Conservation (phyloP, 2,329 filamentous ascomycete genomes). For the Cadophora sp. region DNA sequence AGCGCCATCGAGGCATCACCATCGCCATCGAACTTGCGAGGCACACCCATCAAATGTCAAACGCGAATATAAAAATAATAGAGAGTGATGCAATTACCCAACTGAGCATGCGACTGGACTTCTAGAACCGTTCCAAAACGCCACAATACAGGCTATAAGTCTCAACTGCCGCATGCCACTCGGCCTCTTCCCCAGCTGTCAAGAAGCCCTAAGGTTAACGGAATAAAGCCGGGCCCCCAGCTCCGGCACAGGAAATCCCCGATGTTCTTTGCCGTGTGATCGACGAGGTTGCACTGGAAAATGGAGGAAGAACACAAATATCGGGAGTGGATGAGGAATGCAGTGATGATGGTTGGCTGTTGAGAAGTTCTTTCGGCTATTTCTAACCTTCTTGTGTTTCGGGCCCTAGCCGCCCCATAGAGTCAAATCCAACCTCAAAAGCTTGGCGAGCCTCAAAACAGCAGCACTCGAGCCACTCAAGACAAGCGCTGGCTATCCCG, state of each 20-base stretch:
- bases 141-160: not conserved
- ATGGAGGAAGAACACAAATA: not conserved
- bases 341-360: conserved; percentile 4
- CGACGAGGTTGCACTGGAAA: not conserved
- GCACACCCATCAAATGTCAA: not conserved
- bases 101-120: not conserved
- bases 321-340: not conserved
- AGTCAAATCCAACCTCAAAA: conserved; percentile 5
- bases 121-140: conserved; percentile 2
- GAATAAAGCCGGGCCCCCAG: not conserved
- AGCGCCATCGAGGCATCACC: too few species aligned
- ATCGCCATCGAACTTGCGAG: too few species aligned
- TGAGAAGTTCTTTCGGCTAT: not conserved
- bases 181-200: not conserved
- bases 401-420: not conserved
- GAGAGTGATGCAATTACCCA: not conserved
- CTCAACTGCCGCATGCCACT: conserved; percentile 7
- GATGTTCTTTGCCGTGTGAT: conserved; percentile 2
- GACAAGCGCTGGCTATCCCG: not conserved
- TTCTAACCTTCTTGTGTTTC: conserved; percentile 7
- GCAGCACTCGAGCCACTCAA: too few species aligned
- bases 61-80: not conserved
- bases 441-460: conserved; percentile 5
- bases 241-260: conserved; percentile 2
- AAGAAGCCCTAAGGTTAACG: not conserved